These are phyloP conservation scores for Ligustrum vulgare DNA, from an alignment of 257 asterid species.

Conservation along the genomic window DNA sequence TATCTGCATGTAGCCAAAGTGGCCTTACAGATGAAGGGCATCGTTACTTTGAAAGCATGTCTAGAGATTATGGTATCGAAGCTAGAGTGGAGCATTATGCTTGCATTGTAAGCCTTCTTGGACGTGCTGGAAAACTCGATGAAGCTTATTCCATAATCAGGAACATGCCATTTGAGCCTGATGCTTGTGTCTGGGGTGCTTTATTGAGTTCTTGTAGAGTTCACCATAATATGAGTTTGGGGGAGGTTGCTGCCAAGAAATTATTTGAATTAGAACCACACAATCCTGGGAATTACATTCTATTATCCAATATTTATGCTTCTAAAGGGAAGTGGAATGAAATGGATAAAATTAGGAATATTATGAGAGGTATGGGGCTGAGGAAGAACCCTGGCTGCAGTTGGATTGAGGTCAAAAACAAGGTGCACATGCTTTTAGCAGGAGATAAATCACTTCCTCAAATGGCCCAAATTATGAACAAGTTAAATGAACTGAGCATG, in stretches of 20 bases:
- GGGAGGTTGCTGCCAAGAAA: conserved; percentile 74
- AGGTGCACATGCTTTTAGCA: conserved; percentile 81
- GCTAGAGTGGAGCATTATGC: conserved; percentile 82
- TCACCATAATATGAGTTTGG: conserved; percentile 60
- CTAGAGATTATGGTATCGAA: conserved; percentile 55
- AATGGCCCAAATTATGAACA: conserved; percentile 62
- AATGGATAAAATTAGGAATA: conserved; percentile 65
- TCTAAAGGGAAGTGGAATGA: conserved; percentile 76
- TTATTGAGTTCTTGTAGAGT: conserved; percentile 78
- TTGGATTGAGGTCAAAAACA: conserved; percentile 91
- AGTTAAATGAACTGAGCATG: conserved; percentile 42
- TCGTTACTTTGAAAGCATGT: conserved; percentile 61
- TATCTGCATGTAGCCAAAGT: conserved; percentile 82
- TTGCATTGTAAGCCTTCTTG: conserved; percentile 79
- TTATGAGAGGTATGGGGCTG: conserved; percentile 64
- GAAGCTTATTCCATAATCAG: conserved; percentile 68
- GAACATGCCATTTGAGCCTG: conserved; percentile 80
- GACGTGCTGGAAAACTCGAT: conserved; percentile 86
- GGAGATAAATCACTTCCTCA: conserved; percentile 85
- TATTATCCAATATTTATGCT: conserved; percentile 85
- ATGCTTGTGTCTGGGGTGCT: conserved; percentile 95
- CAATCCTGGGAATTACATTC: conserved; percentile 78
- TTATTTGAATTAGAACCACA: conserved; percentile 74
- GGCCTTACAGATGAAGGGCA: conserved; percentile 70
- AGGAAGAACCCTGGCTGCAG: conserved; percentile 90